Evolutionary conservation across 768 basidiomycete genomes (phyloP).

Genomic region (Tricholoma sp.): DNA sequence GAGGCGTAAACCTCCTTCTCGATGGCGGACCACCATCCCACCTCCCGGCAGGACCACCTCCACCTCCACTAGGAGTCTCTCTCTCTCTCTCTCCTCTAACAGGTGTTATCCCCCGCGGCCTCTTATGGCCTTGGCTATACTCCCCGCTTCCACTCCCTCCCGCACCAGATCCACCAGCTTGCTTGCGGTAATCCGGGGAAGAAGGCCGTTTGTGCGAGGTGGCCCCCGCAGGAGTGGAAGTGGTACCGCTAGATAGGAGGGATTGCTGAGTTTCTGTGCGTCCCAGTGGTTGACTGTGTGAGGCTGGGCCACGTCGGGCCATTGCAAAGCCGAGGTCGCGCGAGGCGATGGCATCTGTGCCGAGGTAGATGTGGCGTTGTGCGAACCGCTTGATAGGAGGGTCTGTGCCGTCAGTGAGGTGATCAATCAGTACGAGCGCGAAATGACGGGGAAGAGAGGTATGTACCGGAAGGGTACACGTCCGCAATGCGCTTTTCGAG

Average conservation of each 20-base stretch:
- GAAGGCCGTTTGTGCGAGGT: slow-evolving; percentile 28
- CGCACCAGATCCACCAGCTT: slow-evolving; percentile 18
- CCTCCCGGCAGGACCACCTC: slow-evolving; percentile 10
- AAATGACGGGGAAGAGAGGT: background rate
- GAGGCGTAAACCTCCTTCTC: slow-evolving; percentile 39
- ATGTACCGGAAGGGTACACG: slow-evolving; percentile 76
- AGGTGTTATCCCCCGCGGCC: slow-evolving; percentile 25
- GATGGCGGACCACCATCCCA: slow-evolving; percentile 32
- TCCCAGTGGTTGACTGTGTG: slow-evolving; percentile 14
- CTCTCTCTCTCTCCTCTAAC: slow-evolving; percentile 26
- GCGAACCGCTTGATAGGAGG: slow-evolving; percentile 89
- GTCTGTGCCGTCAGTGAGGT: slow-evolving; percentile 43
- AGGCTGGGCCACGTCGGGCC: slow-evolving; percentile 30
- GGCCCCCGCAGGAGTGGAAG: background rate
- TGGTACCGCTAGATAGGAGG: slow-evolving; percentile 11
- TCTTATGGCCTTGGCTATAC: slow-evolving; percentile 30
- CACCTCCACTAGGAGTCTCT: slow-evolving; percentile 16
- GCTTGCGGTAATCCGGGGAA: slow-evolving; percentile 30
- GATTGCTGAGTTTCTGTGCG: slow-evolving; percentile 34
- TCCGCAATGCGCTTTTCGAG: slow-evolving; percentile 88
- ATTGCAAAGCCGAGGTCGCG: slow-evolving; percentile 82
- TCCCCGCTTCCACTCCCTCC: slow-evolving; percentile 20
- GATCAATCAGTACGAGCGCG: background rate
- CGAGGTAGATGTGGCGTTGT: slow-evolving; percentile 76
- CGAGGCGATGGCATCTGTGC: slow-evolving; percentile 83